Conservation (phyloP, 2,329 filamentous ascomycete species). For the Colletotrichum tabaci region DNA sequence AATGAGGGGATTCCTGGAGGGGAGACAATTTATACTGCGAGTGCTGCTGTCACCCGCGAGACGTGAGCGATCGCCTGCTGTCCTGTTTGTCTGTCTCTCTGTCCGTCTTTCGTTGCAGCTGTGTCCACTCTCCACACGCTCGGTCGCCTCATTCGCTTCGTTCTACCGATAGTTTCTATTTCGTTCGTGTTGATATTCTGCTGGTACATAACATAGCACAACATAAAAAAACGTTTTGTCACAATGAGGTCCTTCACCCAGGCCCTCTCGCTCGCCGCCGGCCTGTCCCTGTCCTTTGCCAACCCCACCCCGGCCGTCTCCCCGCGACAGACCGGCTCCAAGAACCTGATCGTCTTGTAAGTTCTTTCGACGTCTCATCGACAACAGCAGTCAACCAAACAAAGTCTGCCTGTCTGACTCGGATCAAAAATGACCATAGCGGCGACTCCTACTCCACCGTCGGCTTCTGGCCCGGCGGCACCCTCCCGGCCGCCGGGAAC, state of each 20-base stretch:
- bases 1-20: neutral
- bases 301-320: constrained; percentile 19
- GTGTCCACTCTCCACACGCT: too few species aligned
- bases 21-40: constrained; percentile 1
- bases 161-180: neutral
- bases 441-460: constrained; percentile 74
- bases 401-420: constrained; percentile 5
- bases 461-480: constrained; percentile 65
- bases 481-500: constrained; percentile 66
- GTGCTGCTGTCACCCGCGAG: neutral
- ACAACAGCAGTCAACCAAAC: too few species aligned
- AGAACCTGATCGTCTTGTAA: constrained; percentile 37
- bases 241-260: constrained; percentile 33
- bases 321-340: constrained; percentile 27
- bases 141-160: constrained; percentile 13
- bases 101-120: too few species aligned
- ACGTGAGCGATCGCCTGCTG: neutral
- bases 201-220: constrained; percentile 10
- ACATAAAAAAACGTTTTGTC: neutral
- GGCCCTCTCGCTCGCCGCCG: constrained; percentile 29
- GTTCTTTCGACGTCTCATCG: neutral
- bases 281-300: constrained; percentile 36
- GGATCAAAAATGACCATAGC: constrained; percentile 47
- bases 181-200: constrained; percentile 24
- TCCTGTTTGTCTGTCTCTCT: too few species aligned